Evolutionary conservation across 2,329 filamentous ascomycete species (phyloP).

Genomic region (Fusarium euwallaceae): DNA sequence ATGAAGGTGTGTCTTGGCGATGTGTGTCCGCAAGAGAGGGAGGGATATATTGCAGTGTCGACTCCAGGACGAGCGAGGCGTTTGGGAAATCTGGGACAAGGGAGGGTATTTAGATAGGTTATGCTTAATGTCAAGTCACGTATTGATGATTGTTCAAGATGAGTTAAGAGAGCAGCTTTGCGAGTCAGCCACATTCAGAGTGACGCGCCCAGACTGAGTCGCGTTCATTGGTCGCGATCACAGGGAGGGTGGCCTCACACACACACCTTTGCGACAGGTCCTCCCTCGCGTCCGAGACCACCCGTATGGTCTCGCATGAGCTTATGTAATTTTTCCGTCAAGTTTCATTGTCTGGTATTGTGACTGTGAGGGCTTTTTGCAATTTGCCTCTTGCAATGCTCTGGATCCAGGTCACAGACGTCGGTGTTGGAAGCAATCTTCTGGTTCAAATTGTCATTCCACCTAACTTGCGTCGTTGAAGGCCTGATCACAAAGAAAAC

Average conservation of each 20-base stretch:
- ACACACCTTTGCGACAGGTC: neutral
- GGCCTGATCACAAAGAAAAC: neutral
- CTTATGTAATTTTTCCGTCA: neutral
- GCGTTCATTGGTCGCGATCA: neutral
- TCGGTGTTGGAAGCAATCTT: neutral
- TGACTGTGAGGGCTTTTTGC: neutral
- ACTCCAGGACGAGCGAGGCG: constrained; percentile 1
- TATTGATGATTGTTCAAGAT: neutral
- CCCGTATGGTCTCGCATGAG: neutral
- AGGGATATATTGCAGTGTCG: constrained; percentile 17
- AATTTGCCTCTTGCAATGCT: neutral
- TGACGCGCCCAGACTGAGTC: neutral
- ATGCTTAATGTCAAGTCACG: neutral
- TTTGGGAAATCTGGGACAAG: neutral
- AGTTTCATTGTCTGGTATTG: neutral
- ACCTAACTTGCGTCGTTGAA: neutral
- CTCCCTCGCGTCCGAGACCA: neutral
- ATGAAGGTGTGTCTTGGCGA: constrained; percentile 19
- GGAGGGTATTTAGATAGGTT: constrained; percentile 8
- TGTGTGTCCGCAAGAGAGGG: constrained; percentile 5
- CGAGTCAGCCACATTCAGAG: neutral
- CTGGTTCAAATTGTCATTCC: neutral
- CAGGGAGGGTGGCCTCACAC: neutral
- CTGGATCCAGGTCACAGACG: neutral
- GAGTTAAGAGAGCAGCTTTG: neutral